Conservation (phyloP, 2,329 filamentous ascomycete species). For the Chaetomium sp. region DNA sequence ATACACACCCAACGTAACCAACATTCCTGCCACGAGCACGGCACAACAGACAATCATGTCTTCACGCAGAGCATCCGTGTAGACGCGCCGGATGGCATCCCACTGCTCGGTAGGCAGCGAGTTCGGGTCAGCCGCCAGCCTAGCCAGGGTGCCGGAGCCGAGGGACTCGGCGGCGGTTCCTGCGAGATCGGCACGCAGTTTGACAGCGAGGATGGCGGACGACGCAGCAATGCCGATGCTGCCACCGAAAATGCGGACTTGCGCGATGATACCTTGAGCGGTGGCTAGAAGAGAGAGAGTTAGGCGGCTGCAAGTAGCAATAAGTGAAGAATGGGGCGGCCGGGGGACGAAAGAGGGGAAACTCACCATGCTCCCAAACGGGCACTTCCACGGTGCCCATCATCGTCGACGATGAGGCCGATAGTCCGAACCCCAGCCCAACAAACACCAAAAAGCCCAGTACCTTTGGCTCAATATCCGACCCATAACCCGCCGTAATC, state of each 20-base stretch:
- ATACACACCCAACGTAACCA: constrained; percentile 37
- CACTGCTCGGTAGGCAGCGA: constrained; percentile 27
- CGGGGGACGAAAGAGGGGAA: not conserved
- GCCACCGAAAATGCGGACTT: constrained; percentile 46
- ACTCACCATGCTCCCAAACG: constrained; percentile 40
- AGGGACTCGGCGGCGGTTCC: constrained; percentile 27
- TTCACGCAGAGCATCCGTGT: constrained; percentile 38
- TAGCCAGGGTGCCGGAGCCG: constrained; percentile 26
- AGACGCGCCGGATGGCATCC: constrained; percentile 32
- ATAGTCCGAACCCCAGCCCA: constrained; percentile 48
- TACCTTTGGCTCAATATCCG: constrained; percentile 37
- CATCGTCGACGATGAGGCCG: constrained; percentile 42
- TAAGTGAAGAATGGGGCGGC: not conserved
- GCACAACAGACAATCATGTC: constrained; percentile 43
- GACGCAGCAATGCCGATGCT: constrained; percentile 50
- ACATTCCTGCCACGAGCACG: constrained; percentile 34
- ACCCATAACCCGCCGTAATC: constrained; percentile 32
- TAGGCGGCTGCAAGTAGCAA: not conserved
- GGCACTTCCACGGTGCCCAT: constrained; percentile 37
- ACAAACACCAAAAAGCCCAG: constrained; percentile 45
- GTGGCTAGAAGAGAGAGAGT: constrained; percentile 33
- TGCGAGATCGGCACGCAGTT: constrained; percentile 19
- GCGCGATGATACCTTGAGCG: constrained; percentile 47
- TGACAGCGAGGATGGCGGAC: constrained; percentile 38
- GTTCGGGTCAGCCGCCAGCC: constrained; percentile 12